Evolutionary conservation across 2,329 filamentous ascomycete genomes (phyloP).

Genomic region (Talaromyces atroroseus): DNA sequence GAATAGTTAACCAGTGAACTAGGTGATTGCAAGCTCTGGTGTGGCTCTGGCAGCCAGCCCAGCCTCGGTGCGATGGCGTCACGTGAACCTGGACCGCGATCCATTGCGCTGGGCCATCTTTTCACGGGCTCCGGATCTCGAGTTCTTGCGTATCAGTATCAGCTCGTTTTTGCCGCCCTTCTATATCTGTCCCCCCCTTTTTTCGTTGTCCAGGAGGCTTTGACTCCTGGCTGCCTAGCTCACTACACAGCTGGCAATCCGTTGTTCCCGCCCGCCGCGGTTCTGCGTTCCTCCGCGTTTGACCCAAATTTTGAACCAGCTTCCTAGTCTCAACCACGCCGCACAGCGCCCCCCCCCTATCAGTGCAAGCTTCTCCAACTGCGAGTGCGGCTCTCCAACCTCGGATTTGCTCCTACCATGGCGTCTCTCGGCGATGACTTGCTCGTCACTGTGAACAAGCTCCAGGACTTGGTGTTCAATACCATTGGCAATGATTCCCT

Average conservation of each 20-base stretch:
- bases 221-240: background rate
- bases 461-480: constrained; percentile 98
- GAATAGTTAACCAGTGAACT: too few species aligned
- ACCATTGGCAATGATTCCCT: constrained; percentile 98
- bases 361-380: background rate
- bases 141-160: background rate
- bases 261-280: background rate
- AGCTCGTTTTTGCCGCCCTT: background rate
- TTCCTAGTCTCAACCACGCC: background rate
- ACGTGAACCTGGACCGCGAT: constrained; percentile 1
- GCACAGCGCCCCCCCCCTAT: background rate
- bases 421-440: constrained; percentile 93
- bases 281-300: background rate
- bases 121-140: background rate
- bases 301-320: background rate
- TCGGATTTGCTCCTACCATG: constrained; percentile 54
- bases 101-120: background rate
- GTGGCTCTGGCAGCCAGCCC: too few species aligned
- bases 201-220: background rate
- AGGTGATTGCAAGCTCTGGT: too few species aligned
- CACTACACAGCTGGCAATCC: background rate
- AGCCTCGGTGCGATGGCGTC: background rate
- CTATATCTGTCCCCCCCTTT: background rate
- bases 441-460: constrained; percentile 91
- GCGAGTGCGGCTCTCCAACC: background rate